Evolutionary conservation across 192 early-diverging fungal species (phyloP), one percentile per base, ranked within the genome.

Genomic region (Coemansia sp.): DNA sequence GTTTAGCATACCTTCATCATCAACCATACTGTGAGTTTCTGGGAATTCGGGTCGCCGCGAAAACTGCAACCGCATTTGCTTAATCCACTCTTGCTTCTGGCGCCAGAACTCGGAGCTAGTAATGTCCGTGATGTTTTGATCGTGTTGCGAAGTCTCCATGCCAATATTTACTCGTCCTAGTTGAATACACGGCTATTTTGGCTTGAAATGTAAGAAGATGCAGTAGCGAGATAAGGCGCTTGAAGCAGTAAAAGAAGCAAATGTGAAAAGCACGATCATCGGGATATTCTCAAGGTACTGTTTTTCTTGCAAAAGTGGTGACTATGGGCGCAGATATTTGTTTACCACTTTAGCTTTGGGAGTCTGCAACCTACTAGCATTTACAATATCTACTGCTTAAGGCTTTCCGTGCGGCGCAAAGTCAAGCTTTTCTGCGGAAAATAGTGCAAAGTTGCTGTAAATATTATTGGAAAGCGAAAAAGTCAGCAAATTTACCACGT

Each of bases 21-120:
- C 86, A 55, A 96, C 90, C 67, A 96, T 92, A 54, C 83, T 86
- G 47, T 92, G 88, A 17, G 94, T 96, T 22, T 89, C 86, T 50
- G 90, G 90, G 51, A 93, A 92, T 60, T 94, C 93, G 29, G 88
- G 83, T 37, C 92, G 65, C 45, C 89, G 66, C 58, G 90, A 94
- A 63, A 96, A 94, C 76, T 90, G 84, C n/a, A 93, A 71, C 1
- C 94, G 87, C 86, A 94, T 87, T 48, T 83, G 70, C 50, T 88
- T 91, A 47, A 94, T 79, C 88, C 92, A 90, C 52, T 85, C 87
- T 56, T 92, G 91, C 63, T 88, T 89, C 51, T 85, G 82, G 58
- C 63, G 51, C 71, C 65, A 73, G 22, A 72, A 73, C 53, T 83
- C 82, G 3, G 69, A 25, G 49, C 70, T 70, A 0, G 62, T 27